These are phyloP conservation scores for Fusarium sp. DNA, from an alignment of 2,329 filamentous ascomycete genomes.

Conservation along the genomic window DNA sequence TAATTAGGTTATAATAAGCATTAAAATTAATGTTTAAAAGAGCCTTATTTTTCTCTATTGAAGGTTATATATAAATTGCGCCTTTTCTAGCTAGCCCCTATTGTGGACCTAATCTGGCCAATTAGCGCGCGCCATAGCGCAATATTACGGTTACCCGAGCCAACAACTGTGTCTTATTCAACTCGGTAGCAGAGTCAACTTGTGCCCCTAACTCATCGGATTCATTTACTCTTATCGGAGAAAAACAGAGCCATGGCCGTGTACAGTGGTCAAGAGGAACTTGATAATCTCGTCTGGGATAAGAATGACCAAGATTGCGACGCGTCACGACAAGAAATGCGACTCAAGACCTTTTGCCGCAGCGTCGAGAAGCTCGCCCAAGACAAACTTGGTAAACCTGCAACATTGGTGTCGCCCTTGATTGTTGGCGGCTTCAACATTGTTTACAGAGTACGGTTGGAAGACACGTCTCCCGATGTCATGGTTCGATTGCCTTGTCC, in stretches of 20 bases:
- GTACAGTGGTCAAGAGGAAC: slow-evolving; percentile 25
- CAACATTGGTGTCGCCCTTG: slow-evolving; percentile 8
- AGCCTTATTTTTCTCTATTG: no score
- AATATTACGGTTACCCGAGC: no score
- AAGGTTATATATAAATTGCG: no score
- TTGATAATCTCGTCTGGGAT: slow-evolving; percentile 29
- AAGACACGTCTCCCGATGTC: slow-evolving; percentile 7
- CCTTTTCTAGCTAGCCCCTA: no score
- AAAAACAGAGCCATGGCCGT: background rate
- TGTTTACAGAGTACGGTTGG: slow-evolving; percentile 21
- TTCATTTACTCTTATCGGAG: background rate
- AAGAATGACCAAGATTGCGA: slow-evolving; percentile 18
- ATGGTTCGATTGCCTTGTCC: slow-evolving; percentile 27
- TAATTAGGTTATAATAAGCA: no score
- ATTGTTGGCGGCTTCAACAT: slow-evolving; percentile 34
- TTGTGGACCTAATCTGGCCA: no score
- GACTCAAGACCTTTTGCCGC: slow-evolving; percentile 7
- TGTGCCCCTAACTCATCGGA: no score
- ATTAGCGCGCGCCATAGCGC: no score
- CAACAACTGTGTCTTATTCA: no score
- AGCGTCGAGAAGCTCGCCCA: slow-evolving; percentile 3
- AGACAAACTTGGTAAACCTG: background rate
- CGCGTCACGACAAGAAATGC: background rate
- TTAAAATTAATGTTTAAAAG: no score
- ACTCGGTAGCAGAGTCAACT: no score